Conservation (phyloP, 768 basidiomycete species). For the Leccinum ochraceum region DNA sequence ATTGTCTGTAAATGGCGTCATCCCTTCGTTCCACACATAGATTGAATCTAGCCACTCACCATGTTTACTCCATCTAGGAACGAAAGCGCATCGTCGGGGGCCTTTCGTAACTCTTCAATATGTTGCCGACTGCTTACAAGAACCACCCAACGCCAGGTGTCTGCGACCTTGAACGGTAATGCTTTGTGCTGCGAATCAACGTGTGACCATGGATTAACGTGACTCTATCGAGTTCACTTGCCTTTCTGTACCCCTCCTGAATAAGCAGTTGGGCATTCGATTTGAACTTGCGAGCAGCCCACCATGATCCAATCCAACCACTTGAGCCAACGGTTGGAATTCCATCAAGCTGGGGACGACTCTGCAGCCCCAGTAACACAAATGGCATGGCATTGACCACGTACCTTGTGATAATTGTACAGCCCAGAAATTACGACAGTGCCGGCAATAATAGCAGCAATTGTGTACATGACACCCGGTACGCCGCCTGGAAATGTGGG, state of each 20-base stretch:
- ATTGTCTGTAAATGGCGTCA: conserved; percentile 29
- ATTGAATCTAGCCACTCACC: conserved; percentile 17
- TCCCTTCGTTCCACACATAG: background rate
- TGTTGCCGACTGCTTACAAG: background rate
- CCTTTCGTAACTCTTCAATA: conserved; percentile 31
- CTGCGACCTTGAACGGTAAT: background rate
- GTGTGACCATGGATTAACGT: background rate
- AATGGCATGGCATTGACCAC: background rate
- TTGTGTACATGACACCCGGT: conserved; percentile 3
- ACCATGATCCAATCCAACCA: conserved; percentile 29
- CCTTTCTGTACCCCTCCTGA: conserved; percentile 37
- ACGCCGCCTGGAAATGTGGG: conserved; percentile 5
- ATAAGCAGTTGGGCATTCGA: conserved; percentile 25
- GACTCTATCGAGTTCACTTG: background rate
- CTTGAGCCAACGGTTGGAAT: conserved; percentile 35
- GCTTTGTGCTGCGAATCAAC: background rate
- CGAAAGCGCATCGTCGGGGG: conserved; percentile 42
- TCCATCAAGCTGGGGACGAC: conserved; percentile 21
- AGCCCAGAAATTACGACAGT: conserved; percentile 8
- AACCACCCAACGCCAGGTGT: background rate
- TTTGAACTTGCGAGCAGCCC: conserved; percentile 23
- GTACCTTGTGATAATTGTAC: conserved; percentile 6
- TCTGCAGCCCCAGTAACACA: background rate
- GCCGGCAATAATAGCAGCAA: conserved; percentile 9
- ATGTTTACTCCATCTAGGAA: conserved; percentile 33